Base-by-base conservation (phyloP, 495 filamentous ascomycete genomes). In the Pseudevernia furfuracea region DNA sequence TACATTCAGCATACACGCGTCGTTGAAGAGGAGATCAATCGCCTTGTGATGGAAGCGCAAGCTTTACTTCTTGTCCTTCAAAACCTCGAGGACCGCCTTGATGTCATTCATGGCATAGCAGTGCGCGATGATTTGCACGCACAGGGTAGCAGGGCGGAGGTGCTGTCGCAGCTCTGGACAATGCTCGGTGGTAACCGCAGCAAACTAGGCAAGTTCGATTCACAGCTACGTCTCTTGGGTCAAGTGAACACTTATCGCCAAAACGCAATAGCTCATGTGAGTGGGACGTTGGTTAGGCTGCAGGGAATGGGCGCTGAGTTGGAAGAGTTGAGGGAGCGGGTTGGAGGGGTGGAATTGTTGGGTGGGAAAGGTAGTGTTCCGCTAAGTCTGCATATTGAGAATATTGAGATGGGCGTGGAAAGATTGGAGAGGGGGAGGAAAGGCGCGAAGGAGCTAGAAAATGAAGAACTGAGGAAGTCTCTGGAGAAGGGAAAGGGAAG, bases 161-260 rank as follows among this genome's bases (percentile, higher is more conserved):
- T 89, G 14, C 77, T 89, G 38, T 80, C 79, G 61, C 74, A 82
- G 28, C 74, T 91, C 12, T 91, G 89, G 88, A 87, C 86, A 7
- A 79, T 85, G 64, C 76, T 91, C 28, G 89, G 89, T 39, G 85
- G 79, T 46, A 89, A 90, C 68, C 72, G 74, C 34, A 68, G 71
- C 25, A 77, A 77, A 30, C 71, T 85, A 5, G 74, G 77, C n/a
- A 85, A 83, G 64, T 81, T 84, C 61, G 76, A 83, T 37, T 70
- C 72, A 32, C 84, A 89, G 68, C 71, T 89, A 15, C 66, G 70
- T 23, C 78, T 91, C 5, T 75, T 92, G 10, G 60, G 70, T 6
- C 75, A 86, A 66, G 83, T 91, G 32, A 76, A 78, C 8, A 58
- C 66, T 12, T 89, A 90, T 72, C 78, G 87, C 15, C 76, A 79